Evolutionary conservation across 2,329 filamentous ascomycete genomes (phyloP), one percentile per base, ranked within the genome.

Genomic region (Ceratocystis cacaofunesta): DNA sequence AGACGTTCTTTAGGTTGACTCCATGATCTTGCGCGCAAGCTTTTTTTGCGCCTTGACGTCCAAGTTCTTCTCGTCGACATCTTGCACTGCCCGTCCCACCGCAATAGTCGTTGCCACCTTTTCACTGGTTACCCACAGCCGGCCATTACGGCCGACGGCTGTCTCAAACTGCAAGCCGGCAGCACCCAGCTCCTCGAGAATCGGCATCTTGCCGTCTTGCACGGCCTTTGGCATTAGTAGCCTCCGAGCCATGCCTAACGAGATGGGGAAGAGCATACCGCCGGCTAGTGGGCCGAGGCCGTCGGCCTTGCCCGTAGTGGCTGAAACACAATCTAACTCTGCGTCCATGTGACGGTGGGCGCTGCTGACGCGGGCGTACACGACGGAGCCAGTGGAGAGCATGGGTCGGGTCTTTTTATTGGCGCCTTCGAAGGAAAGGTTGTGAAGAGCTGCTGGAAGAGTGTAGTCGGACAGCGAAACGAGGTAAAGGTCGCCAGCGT

Each of bases 341-440:
- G 90, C 82, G 72, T 96, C 90, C 77, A 92, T 90, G 74, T 92
- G 88, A 69, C 87, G 86, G 71, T 90, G 87, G 19, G 89, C 87
- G 50, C 87, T 83, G 32, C 83, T 79, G 55, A 99, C 85, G 68
- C 92, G 88, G 46, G 92, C 92, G 76, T 97, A 97, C 44, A 97
- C 90, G 32, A 96, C 78, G 63, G 90, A 85, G 46, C 90, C 90
- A 15, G 84, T 72, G 32, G 80, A 78, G 55, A 97, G 82, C 69
- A 89, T 81, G 0, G 94, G 94, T 1, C 92, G 82, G 2, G 90
- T 96, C 77, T 97, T 97, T 75, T 92, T 94, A 57, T 88, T 90
- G 19, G 91, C 94, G 69, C 86, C 85, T 75, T 97, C 92, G 74
- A 99, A 99, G n/a, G 91, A 85, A 22, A 97, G 81, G 70, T 95